phyloP scores from a whole-genome alignment of 768 basidiomycete species.

The Tylopilus vinaceipallidus region DNA sequence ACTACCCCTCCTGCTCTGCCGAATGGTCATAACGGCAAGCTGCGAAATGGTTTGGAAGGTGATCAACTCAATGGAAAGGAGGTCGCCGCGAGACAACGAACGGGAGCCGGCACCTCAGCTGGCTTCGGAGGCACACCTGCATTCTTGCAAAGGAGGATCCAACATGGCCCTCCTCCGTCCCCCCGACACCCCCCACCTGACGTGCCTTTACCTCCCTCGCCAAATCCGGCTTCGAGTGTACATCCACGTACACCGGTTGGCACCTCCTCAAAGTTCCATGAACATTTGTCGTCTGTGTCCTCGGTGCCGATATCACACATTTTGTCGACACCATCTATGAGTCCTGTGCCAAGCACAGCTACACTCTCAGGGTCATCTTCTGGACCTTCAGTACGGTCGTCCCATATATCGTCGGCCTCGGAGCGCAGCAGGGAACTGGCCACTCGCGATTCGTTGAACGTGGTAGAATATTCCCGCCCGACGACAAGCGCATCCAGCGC shows the following conservation, averaged over 20 bases:
- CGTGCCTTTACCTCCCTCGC: constrained; percentile 29
- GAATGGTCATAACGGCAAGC: constrained; percentile 2
- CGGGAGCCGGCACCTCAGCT: constrained; percentile 4
- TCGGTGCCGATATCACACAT: constrained; percentile 18
- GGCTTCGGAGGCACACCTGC: constrained; percentile 18
- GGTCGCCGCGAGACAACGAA: constrained; percentile 14
- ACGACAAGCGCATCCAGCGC: constrained; percentile 19
- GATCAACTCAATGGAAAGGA: constrained; percentile 11
- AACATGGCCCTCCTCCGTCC: constrained; percentile 22
- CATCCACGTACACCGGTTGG: constrained; percentile 12
- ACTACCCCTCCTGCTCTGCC: neutral
- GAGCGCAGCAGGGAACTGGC: constrained; percentile 13
- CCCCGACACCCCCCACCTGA: constrained; percentile 31
- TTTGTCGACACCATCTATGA: constrained; percentile 11
- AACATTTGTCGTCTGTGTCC: constrained; percentile 32
- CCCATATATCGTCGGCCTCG: constrained; percentile 17
- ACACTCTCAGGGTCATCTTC: constrained; percentile 32
- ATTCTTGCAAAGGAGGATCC: constrained; percentile 32
- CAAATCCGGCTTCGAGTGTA: neutral
- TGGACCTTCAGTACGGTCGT: constrained; percentile 28
- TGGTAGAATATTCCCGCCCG: constrained; percentile 15
- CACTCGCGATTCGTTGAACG: constrained; percentile 9
- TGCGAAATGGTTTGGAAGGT: neutral
- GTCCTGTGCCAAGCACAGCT: constrained; percentile 18
- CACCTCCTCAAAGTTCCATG: constrained; percentile 31